Base-by-base conservation (phyloP, 768 basidiomycete genomes). In the Infundibulicybe gibba region DNA sequence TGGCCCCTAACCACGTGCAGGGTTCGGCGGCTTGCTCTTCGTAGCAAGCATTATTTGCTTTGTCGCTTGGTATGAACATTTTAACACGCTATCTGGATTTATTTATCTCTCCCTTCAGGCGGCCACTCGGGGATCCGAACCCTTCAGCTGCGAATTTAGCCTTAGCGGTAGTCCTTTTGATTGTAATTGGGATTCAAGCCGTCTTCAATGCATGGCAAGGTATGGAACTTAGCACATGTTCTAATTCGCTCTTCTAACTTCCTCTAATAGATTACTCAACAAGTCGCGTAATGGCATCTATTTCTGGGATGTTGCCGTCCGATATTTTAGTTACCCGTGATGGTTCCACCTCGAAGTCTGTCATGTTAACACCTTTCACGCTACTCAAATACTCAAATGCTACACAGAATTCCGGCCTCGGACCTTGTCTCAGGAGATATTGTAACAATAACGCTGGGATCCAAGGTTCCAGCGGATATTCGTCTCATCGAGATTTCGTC, bases 401-500 rank as follows among this genome's bases (percentile, higher is more conserved):
- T 25, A 11, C 43, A 14, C 6, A 79, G 71, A 41, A 64, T 81
- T 0, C 69, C 80, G 11, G 83, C 83, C 9, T 75, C 78, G 47
- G 74, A 81, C 37, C 76, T 85, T 33, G 81, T 87, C 6, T 77
- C 79, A 0, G 87, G 86, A 12, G 87, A 89, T 55, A 60, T 89
- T 21, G 75, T 87, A 44, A 67, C 71, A 1, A 75, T 88, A 55
- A 65, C 65, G 19, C 75, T 86, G 47, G 87, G 87, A 19, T 79
- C 81, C 55, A 80, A 84, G 13, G 75, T 87, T 2, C 87, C 87
- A 0, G 85, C 86, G 3, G 87, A 89, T 55, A 48, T 88, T 13
- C 75, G 80, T 41, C 66, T 89, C n/a, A 71, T 86, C 32, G 68
- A 80, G 3, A 73, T 72, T 17, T 77, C 75, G 16, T 63, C 73